phyloP scores from a whole-genome alignment of 1,284 basidiomycete species.

The Pulveroboletus sp. region DNA sequence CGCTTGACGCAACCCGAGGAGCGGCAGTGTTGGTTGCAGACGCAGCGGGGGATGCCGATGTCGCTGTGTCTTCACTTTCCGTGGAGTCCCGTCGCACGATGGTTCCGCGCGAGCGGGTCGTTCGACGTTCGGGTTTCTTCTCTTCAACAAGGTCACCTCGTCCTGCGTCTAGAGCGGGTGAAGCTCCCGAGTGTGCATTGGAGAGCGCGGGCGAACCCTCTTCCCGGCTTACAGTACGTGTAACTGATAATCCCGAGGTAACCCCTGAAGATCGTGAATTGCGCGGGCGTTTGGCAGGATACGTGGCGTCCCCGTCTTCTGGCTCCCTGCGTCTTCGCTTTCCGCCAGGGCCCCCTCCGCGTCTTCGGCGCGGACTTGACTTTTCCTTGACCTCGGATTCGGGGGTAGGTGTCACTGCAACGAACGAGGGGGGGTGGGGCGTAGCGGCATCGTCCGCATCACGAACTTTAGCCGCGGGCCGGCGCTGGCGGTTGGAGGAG shows the following conservation, averaged over 20 bases:
- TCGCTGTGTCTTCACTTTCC: constrained; percentile 42
- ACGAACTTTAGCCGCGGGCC: constrained; percentile 53
- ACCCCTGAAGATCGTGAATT: constrained; percentile 44
- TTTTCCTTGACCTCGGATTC: constrained; percentile 40
- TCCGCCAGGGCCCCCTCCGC: constrained; percentile 41
- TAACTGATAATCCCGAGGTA: constrained; percentile 16
- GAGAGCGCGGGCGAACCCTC: constrained; percentile 34
- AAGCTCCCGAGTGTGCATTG: constrained; percentile 23
- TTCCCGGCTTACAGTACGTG: constrained; percentile 27
- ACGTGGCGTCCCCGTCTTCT: constrained; percentile 65
- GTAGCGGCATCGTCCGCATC: constrained; percentile 42
- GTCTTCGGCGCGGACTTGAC: constrained; percentile 46
- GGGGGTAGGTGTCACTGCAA: constrained; percentile 16
- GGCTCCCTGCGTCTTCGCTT: constrained; percentile 61
- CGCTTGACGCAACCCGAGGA: constrained; percentile 16
- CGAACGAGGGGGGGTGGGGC: constrained; percentile 18
- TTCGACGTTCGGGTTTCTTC: constrained; percentile 44
- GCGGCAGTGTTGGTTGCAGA: constrained; percentile 24
- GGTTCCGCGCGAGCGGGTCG: constrained; percentile 46
- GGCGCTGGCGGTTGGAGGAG: constrained; percentile 50
- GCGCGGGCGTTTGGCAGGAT: constrained; percentile 69
- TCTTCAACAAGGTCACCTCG: constrained; percentile 28
- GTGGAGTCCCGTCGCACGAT: constrained; percentile 43
- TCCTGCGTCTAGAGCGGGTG: constrained; percentile 24
- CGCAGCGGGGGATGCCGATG: constrained; percentile 35